Percentiles rank a stretch among this genome's conserved stretches.
Conservation (phyloP, 1,284 basidiomycete genomes). For the Leucoagaricus sp. region DNA sequence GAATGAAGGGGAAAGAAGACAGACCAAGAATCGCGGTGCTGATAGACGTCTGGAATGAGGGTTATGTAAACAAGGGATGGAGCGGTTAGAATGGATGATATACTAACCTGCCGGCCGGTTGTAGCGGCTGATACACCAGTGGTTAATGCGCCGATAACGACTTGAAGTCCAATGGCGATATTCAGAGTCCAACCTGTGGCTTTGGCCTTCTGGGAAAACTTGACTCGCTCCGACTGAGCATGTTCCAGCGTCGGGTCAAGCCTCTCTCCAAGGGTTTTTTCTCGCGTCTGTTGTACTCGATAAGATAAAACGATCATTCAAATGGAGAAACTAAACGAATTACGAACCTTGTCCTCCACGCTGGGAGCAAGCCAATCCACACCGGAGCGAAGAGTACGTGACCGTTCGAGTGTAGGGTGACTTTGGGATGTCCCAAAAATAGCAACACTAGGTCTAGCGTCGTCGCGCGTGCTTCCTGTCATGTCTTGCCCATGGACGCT, state of each 20-base stretch:
- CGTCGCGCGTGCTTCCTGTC: background rate
- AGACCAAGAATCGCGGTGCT: conserved; percentile 33
- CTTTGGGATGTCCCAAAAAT: background rate
- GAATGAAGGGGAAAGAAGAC: background rate
- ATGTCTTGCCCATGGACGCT: background rate
- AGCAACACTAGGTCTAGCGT: background rate
- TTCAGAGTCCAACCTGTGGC: conserved; percentile 56
- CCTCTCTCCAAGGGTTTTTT: conserved; percentile 45
- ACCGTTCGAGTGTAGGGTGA: background rate
- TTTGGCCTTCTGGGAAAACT: conserved; percentile 46
- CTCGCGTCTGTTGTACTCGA: conserved; percentile 27
- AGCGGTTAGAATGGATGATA: background rate
- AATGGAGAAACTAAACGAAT: background rate
- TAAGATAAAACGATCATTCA: too few species aligned
- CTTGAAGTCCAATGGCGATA: conserved; percentile 48
- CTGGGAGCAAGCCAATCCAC: conserved; percentile 39
- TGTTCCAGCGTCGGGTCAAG: conserved; percentile 44
- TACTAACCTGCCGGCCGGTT: conserved; percentile 36
- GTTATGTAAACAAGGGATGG: background rate
- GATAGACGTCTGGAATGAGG: conserved; percentile 30
- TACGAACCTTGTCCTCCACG: conserved; percentile 26
- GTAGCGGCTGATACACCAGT: conserved; percentile 61
- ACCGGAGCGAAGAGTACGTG: conserved; percentile 21
- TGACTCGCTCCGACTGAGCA: conserved; percentile 43
- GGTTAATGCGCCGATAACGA: conserved; percentile 65